Conservation (phyloP, 1,284 basidiomycete genomes). For the Cryptococcus sp. region DNA sequence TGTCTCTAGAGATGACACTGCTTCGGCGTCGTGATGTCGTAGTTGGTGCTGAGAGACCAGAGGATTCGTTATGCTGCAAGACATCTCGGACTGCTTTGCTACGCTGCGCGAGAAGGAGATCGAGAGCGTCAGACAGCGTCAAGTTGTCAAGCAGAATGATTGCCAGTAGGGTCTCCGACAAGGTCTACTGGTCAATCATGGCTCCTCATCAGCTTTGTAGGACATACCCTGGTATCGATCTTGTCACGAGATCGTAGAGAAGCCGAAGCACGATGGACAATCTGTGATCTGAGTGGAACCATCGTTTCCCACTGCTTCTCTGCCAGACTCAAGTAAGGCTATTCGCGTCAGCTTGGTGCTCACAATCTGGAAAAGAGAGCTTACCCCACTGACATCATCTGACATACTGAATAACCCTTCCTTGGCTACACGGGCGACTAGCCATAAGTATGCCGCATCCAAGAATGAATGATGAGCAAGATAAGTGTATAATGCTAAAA, state of each 20-base stretch:
- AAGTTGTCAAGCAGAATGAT: conserved; percentile 78
- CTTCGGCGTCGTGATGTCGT: conserved; percentile 6
- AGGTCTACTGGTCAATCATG: conserved; percentile 48
- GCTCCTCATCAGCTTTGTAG: no score
- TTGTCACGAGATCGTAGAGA: conserved; percentile 57
- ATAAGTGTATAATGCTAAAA: conserved; percentile 63
- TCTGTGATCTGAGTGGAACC: conserved; percentile 74
- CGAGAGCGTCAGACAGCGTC: conserved; percentile 66
- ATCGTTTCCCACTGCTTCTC: conserved; percentile 86
- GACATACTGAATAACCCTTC: conserved; percentile 35
- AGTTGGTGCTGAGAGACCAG: not conserved
- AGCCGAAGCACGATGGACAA: conserved; percentile 72
- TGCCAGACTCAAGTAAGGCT: conserved; percentile 61
- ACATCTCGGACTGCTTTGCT: conserved; percentile 58
- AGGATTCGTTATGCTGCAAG: conserved; percentile 17
- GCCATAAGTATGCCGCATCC: conserved; percentile 77
- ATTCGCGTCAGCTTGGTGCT: not conserved
- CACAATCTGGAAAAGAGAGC: conserved; percentile 4
- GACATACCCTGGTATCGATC: conserved; percentile 18
- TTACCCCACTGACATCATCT: conserved; percentile 28
- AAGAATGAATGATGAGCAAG: conserved; percentile 73
- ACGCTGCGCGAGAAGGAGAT: conserved; percentile 66
- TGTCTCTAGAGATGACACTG: conserved; percentile 18
- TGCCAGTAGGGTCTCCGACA: conserved; percentile 69
- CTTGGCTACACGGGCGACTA: conserved; percentile 71